phyloP scores from a whole-genome alignment of 306 rosid genomes.

The Neltuma alba region DNA sequence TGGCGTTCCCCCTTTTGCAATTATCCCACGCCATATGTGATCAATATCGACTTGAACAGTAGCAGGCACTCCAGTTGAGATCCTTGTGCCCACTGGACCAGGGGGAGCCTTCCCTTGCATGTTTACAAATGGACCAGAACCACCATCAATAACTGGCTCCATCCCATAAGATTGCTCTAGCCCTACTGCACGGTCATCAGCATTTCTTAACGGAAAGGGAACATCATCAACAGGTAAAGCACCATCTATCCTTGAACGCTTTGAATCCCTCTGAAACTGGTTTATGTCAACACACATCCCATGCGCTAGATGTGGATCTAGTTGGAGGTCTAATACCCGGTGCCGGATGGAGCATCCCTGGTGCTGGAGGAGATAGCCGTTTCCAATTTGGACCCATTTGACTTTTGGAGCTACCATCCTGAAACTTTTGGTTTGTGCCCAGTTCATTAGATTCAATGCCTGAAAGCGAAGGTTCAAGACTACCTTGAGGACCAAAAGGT shows the following conservation, averaged over 20 bases:
- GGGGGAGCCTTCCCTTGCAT: conserved; percentile 56
- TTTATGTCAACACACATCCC: conserved; percentile 85
- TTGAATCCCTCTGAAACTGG: conserved; percentile 80
- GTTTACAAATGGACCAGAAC: conserved; percentile 52
- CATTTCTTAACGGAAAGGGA: conserved; percentile 58
- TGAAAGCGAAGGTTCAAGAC: conserved; percentile 61
- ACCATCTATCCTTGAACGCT: conserved; percentile 75
- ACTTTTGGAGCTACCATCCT: conserved; percentile 73
- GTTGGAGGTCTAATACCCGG: conserved; percentile 56
- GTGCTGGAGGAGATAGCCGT: conserved; percentile 80
- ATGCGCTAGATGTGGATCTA: conserved; percentile 66
- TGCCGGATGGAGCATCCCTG: conserved; percentile 72
- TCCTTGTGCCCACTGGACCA: conserved; percentile 64
- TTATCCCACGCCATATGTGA: conserved; percentile 89
- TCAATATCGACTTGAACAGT: conserved; percentile 64
- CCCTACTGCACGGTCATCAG: conserved; percentile 61
- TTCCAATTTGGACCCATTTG: conserved; percentile 79
- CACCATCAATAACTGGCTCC: conserved; percentile 52
- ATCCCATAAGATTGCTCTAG: conserved; percentile 59
- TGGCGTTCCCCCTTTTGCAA: conserved; percentile 98
- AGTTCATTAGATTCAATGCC: conserved; percentile 74
- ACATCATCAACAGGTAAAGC: conserved; percentile 56
- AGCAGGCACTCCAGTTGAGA: conserved; percentile 53
- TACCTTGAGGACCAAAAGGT: conserved; percentile 79
- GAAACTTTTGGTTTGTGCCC: conserved; percentile 52